A percentile compares a stretch with the other conserved stretches of the same genome.
Evolutionary conservation across 345 rosid species (phyloP).

Genomic region (Citrus medica): DNA sequence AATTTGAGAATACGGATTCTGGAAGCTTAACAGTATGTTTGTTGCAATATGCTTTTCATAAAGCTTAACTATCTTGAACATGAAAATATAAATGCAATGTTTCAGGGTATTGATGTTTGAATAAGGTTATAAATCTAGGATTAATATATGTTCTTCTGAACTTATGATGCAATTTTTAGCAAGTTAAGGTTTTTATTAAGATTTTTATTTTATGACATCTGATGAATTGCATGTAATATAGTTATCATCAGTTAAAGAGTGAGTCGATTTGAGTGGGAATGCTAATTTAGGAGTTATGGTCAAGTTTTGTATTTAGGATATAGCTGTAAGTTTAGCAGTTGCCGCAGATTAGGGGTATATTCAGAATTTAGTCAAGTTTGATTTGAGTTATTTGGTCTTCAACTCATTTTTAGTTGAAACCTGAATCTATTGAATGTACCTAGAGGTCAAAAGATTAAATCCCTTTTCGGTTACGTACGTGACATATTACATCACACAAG

Average conservation of each 20-base stretch:
- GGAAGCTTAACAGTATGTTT: slow-evolving; percentile 78
- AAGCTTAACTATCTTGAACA: background rate
- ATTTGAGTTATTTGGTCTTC: background rate
- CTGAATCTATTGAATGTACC: background rate
- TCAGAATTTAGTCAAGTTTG: too few relatives aligned
- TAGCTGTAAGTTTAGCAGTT: background rate
- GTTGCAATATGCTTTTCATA: slow-evolving; percentile 2
- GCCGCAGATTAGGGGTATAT: background rate
- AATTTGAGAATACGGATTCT: slow-evolving; percentile 83
- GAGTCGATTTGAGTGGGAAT: background rate
- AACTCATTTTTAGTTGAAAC: background rate
- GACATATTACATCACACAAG: background rate
- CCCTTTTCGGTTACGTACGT: background rate
- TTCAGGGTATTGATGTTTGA: background rate
- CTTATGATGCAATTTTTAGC: background rate
- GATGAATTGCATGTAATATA: background rate
- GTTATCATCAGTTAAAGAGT: background rate
- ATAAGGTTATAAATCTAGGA: background rate
- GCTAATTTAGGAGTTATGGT: background rate
- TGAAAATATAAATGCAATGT: background rate
- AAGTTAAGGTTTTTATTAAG: background rate
- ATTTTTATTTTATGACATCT: background rate
- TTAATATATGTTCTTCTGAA: background rate
- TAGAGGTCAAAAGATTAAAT: background rate
- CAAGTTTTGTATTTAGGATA: background rate